Base-by-base conservation (phyloP, 352 stramenopile genomes). In the Pythium sukuiense region DNA sequence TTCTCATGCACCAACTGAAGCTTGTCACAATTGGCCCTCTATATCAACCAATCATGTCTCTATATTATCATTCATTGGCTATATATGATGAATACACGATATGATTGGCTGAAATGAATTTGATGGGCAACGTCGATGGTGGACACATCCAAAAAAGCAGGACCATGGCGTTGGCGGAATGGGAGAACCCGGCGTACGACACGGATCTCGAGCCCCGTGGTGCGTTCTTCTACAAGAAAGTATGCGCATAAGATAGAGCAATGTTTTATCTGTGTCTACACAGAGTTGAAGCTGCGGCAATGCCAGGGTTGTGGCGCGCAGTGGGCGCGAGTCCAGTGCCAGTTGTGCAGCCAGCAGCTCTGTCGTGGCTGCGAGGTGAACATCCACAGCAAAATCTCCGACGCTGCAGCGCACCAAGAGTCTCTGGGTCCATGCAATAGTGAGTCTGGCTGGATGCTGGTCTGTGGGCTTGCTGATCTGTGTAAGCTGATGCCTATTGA, bases 201-300 rank as follows among this genome's bases (percentile, higher is more conserved):
- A 55, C 37, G 13, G 66, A 73, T 65, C 56, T 70, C 0, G 67
- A 70, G 56, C 67, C 60, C 13, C 37, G 6, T 14, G 61, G 67
- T 70, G 26, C 48, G 67, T 61, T 3, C 27, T 26, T 11, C 5
- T 24, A 0, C 8, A 2, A 13, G 16, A 1, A 5, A 20, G 9
- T 46, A 43, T 6, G 5, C 2, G 4, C 2, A 39, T 2, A 2
- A 1, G 35, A 37, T 55, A 43, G 18, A 13, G 12, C 52, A 2
- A 5, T 6, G 18, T 33, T 27, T 66, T 14, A 66, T 18, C 26
- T 52, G 16, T 56, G 1, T 59, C 24, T 59, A 43, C 13, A 2
- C 41, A 90, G 81, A 81, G 53, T 69, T 92, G n/a, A 73, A 77
- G 59, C 69, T 75, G n/a, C 67, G 63, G 5, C 65, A 62, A 20